These are phyloP conservation scores for Suhomyces emberorum DNA, from an alignment of 805 yeast genomes.

Conservation along the genomic window DNA sequence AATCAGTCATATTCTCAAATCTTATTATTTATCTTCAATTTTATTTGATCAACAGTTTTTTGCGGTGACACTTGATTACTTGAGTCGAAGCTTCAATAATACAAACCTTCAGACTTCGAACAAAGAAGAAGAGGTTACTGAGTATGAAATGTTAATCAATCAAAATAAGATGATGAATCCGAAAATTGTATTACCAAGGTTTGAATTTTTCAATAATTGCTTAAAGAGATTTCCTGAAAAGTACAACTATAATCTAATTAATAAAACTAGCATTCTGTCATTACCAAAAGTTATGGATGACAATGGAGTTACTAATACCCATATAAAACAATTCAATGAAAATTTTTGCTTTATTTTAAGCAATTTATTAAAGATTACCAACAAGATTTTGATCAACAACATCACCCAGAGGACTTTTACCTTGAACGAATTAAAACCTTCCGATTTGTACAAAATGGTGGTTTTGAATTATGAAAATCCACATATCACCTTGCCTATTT, in stretches of 20 bases:
- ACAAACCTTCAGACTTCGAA: conserved; percentile 25
- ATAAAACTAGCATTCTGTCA: conserved; percentile 24
- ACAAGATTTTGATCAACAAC: conserved; percentile 60
- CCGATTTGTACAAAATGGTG: conserved; percentile 56
- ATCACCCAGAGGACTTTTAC: conserved; percentile 66
- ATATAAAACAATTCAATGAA: conserved; percentile 28
- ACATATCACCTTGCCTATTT: conserved; percentile 62
- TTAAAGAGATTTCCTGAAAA: conserved; percentile 14
- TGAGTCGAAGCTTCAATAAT: conserved; percentile 36
- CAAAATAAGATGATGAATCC: conserved; percentile 43
- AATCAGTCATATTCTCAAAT: conserved; percentile 71
- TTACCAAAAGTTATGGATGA: conserved; percentile 25
- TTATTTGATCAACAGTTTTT: conserved; percentile 70
- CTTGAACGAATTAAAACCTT: conserved; percentile 59
- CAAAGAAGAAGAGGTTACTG: conserved; percentile 14
- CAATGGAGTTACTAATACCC: conserved; percentile 24
- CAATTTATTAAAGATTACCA: conserved; percentile 53
- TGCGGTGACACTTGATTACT: conserved; percentile 27
- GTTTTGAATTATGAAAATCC: conserved; percentile 57
- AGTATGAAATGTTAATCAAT: conserved; percentile 32
- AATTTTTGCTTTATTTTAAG: conserved; percentile 47
- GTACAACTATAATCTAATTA: conserved; percentile 24
- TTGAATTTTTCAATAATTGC: conserved; percentile 40
- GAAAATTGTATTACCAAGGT: conserved; percentile 25
- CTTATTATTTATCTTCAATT: conserved; percentile 67